Conservation (phyloP, 768 basidiomycete genomes). For the Rossbeevera mucosa region DNA sequence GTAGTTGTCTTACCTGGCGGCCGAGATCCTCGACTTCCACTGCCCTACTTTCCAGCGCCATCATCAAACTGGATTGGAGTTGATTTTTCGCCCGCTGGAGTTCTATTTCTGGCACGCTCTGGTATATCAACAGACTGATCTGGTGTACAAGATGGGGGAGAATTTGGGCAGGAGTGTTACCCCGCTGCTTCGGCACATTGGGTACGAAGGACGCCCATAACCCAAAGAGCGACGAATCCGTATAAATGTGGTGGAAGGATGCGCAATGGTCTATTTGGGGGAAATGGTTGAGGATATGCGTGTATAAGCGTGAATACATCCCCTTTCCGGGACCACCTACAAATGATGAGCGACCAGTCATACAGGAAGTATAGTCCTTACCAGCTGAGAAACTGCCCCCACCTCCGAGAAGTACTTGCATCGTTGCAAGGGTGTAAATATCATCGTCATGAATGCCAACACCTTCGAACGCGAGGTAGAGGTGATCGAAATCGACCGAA, state of each 20-base stretch:
- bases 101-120: slow-evolving; percentile 60
- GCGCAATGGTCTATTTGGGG: slow-evolving; percentile 92
- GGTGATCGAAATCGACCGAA: slow-evolving; percentile 77
- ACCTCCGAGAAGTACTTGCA: slow-evolving; percentile 93
- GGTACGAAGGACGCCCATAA: slow-evolving; percentile 84
- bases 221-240: slow-evolving; percentile 90
- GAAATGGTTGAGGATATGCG: slow-evolving; percentile 92
- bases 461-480: slow-evolving; percentile 91
- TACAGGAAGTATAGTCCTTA: slow-evolving; percentile 22
- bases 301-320: slow-evolving; percentile 97
- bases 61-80: slow-evolving; percentile 86
- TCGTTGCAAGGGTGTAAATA: slow-evolving; percentile 87
- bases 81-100: slow-evolving; percentile 91
- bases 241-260: slow-evolving; percentile 96
- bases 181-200: slow-evolving; percentile 47
- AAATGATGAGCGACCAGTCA: slow-evolving; percentile 4
- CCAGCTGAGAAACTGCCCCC: slow-evolving; percentile 96
- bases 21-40: slow-evolving; percentile 89
- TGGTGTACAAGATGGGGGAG: slow-evolving; percentile 85
- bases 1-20: slow-evolving; percentile 58
- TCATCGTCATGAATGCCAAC: slow-evolving; percentile 87
- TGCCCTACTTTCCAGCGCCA: slow-evolving; percentile 87
- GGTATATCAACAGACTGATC: slow-evolving; percentile 74
- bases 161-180: slow-evolving; percentile 65
- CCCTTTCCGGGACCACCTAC: slow-evolving; percentile 94